Evolutionary conservation across 805 yeast genomes (phyloP).

Genomic region (Kregervanrija pseudodelftensis): DNA sequence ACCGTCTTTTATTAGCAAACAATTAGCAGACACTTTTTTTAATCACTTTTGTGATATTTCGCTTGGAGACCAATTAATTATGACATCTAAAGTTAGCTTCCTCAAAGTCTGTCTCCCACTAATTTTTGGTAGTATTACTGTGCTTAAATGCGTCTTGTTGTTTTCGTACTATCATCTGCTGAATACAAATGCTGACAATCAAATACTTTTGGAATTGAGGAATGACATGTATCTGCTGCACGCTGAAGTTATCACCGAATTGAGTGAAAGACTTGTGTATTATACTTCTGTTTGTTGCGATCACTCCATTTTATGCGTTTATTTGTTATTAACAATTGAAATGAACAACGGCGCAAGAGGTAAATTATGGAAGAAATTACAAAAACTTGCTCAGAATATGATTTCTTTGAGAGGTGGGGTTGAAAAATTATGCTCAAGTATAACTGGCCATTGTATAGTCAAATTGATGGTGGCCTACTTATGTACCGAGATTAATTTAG

Average conservation of each 20-base stretch:
- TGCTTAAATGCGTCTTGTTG: conserved; percentile 13
- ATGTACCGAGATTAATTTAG: conserved; percentile 4
- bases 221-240: conserved; percentile 3
- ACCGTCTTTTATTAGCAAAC: conserved; percentile 7
- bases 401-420: conserved; percentile 16
- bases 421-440: conserved; percentile 4
- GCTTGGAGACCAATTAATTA: background rate
- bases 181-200: background rate
- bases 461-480: conserved; percentile 9
- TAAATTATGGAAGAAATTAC: conserved; percentile 5
- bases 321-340: conserved; percentile 11
- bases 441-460: conserved; percentile 14
- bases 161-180: conserved; percentile 10
- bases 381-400: conserved; percentile 12
- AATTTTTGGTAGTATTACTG: conserved; percentile 13
- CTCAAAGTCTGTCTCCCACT: conserved; percentile 12
- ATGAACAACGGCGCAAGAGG: conserved; percentile 8
- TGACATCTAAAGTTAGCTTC: conserved; percentile 4
- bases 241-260: conserved; percentile 7
- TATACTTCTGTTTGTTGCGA: conserved; percentile 16
- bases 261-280: conserved; percentile 9
- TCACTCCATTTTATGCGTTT: conserved; percentile 14
- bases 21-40: conserved; percentile 9
- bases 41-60: conserved; percentile 8
- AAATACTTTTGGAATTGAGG: background rate